Evolutionary conservation across 148 eudicot genomes (phyloP).

Genomic region (Rhododendron griersonianum): DNA sequence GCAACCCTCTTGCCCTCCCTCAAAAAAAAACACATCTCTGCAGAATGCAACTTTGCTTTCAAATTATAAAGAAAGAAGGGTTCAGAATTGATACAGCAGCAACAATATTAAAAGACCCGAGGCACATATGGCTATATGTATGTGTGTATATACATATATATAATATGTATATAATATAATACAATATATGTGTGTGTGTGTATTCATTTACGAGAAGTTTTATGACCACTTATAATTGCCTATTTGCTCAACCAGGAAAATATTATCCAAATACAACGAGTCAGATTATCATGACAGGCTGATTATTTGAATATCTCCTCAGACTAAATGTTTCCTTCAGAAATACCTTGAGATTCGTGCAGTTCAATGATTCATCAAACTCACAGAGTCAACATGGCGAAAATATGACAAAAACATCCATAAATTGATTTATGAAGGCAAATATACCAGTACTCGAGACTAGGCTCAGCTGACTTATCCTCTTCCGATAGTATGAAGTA

Average conservation of each 20-base stretch:
- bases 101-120: not conserved
- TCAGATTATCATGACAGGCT: not conserved
- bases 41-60: not conserved
- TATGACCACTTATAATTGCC: not conserved
- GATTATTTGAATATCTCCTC: not conserved
- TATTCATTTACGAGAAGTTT: not conserved
- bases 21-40: not conserved
- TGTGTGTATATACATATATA: too few relatives aligned
- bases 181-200: too few relatives aligned
- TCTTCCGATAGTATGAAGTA: constrained; percentile 94
- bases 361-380: constrained; percentile 3
- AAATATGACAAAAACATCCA: not conserved
- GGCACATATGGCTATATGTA: not conserved
- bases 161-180: too few relatives aligned
- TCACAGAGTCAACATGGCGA: not conserved
- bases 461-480: constrained; percentile 94
- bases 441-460: constrained; percentile 89
- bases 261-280: not conserved
- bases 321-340: not conserved
- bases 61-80: not conserved
- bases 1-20: too few relatives aligned
- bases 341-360: not conserved
- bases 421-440: not conserved
- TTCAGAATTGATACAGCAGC: not conserved
- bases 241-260: not conserved